phyloP scores from a whole-genome alignment of 257 asterid genomes.

The Coffea eugenioides region DNA sequence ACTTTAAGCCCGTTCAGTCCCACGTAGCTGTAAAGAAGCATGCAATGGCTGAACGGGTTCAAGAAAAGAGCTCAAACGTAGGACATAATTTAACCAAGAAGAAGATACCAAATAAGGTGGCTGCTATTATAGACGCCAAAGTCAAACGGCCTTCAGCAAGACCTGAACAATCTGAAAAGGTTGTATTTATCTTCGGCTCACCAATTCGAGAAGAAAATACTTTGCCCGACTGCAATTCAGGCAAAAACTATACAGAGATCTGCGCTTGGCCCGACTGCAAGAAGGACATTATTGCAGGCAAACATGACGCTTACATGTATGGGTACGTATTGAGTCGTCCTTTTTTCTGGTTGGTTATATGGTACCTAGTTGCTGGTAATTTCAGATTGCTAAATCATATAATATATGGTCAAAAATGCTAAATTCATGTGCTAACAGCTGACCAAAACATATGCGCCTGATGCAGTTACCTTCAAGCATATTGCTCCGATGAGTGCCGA shows the following conservation, averaged over 20 bases:
- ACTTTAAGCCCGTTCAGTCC: neutral
- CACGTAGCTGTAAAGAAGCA: neutral
- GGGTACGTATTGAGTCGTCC: no score
- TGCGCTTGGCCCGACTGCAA: neutral
- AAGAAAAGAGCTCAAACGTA: neutral
- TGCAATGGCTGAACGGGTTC: neutral
- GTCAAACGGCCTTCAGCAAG: neutral
- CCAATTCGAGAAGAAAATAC: neutral
- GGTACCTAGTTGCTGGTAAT: neutral
- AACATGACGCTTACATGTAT: slow-evolving; percentile 2
- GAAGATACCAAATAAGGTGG: neutral
- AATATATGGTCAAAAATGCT: neutral
- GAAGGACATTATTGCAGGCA: neutral
- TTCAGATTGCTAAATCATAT: neutral
- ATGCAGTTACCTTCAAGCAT: slow-evolving; percentile 2
- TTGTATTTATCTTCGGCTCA: neutral
- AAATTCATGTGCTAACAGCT: neutral
- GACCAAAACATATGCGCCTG: neutral
- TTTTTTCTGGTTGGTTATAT: neutral
- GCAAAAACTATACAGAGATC: neutral
- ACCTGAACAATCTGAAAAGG: neutral
- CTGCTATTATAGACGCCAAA: neutral
- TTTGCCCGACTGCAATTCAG: neutral
- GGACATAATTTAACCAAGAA: neutral
- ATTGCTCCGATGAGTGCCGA: neutral